phyloP scores from a whole-genome alignment of 192 early-diverging fungal species.

The Podila epicladia region DNA sequence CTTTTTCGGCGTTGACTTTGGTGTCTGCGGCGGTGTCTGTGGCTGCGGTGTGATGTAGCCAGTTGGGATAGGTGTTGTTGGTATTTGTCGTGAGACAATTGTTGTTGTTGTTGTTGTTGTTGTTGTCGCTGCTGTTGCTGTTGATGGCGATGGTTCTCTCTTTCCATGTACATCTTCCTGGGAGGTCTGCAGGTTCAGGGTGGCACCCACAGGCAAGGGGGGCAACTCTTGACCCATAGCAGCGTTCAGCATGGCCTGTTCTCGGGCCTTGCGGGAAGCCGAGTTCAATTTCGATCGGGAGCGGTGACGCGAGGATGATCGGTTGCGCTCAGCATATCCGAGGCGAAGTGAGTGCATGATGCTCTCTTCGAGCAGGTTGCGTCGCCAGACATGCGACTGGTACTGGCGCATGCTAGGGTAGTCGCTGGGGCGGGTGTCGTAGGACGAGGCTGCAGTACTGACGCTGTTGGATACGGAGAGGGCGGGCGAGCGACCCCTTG shows the following conservation, averaged over 20 bases:
- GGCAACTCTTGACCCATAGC: constrained; percentile 14
- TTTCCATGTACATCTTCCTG: constrained; percentile 33
- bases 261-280: constrained; percentile 24
- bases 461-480: constrained; percentile 33
- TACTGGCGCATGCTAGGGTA: constrained; percentile 20
- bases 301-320: constrained; percentile 20
- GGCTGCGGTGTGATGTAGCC: background rate
- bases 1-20: constrained; percentile 9
- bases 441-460: constrained; percentile 23
- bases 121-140: background rate
- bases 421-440: constrained; percentile 24
- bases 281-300: constrained; percentile 20
- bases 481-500: constrained; percentile 36
- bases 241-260: constrained; percentile 26
- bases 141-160: background rate
- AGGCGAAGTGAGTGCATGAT: constrained; percentile 46
- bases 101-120: background rate
- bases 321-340: constrained; percentile 35
- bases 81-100: background rate
- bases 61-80: background rate
- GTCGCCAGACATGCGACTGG: constrained; percentile 39
- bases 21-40: background rate
- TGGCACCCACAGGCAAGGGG: background rate
- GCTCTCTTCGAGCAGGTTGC: constrained; percentile 41
- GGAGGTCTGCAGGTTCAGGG: background rate